phyloP scores from a whole-genome alignment of 2,329 filamentous ascomycete species.

The Aspergillus sojae region DNA sequence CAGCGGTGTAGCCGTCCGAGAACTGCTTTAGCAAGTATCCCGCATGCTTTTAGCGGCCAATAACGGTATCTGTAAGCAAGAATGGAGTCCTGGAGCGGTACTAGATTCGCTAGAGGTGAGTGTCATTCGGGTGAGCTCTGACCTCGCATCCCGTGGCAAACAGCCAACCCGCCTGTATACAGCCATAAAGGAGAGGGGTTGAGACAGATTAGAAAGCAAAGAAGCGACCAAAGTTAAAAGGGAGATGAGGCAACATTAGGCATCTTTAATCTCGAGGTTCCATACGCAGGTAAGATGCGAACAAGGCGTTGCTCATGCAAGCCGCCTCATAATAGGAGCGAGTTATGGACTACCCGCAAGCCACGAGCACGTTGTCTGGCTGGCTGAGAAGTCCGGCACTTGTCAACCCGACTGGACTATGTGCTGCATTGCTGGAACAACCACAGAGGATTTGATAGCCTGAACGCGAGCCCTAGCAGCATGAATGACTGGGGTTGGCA shows the following conservation, averaged over 20 bases:
- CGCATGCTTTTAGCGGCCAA: not conserved
- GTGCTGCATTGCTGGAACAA: slow-evolving; percentile 17
- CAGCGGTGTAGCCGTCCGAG: not conserved
- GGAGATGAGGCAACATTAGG: slow-evolving; percentile 5
- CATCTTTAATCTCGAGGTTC: slow-evolving; percentile 17
- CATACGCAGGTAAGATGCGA: slow-evolving; percentile 7
- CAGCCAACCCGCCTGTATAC: not conserved
- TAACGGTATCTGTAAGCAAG: not conserved
- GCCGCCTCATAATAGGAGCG: slow-evolving; percentile 9
- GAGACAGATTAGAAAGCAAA: not conserved
- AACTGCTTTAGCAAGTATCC: not conserved
- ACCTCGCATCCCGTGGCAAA: not conserved
- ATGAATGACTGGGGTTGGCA: slow-evolving; percentile 8
- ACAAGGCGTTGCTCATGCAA: slow-evolving; percentile 18
- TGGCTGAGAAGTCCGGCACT: slow-evolving; percentile 10
- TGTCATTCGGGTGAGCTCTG: not conserved
- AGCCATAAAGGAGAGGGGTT: not conserved
- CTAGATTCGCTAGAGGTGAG: not conserved
- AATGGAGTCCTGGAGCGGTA: not conserved
- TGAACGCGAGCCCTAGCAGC: slow-evolving; percentile 15
- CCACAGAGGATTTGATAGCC: slow-evolving; percentile 19
- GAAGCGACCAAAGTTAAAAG: not conserved
- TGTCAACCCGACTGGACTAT: slow-evolving; percentile 13
- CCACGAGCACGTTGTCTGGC: slow-evolving; percentile 22
- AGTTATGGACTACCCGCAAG: slow-evolving; percentile 19